Conservation (phyloP, 139 green algal genomes). For the Coccomyxa sp. region DNA sequence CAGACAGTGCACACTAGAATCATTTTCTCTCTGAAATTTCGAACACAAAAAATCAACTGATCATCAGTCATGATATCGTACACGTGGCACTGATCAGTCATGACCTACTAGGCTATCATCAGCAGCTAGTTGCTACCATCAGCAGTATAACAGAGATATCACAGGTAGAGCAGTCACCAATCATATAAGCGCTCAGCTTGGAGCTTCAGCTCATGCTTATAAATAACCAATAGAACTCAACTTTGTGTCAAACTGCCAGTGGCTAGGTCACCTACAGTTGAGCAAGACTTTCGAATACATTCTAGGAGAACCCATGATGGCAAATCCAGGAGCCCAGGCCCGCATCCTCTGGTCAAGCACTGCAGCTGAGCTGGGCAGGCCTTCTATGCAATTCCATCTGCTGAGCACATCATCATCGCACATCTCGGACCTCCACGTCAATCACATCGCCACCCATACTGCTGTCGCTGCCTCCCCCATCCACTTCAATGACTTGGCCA, state of each 20-base stretch:
- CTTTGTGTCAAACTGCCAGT: background rate
- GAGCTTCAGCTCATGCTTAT: background rate
- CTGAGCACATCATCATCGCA: background rate
- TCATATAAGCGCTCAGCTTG: background rate
- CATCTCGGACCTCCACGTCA: background rate
- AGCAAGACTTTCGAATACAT: background rate
- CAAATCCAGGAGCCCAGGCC: background rate
- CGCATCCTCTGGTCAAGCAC: background rate
- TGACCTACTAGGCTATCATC: too few relatives aligned
- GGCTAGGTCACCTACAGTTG: background rate
- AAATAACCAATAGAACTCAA: background rate
- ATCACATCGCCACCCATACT: background rate
- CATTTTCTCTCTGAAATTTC: too few relatives aligned
- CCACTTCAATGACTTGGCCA: background rate
- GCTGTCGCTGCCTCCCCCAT: background rate
- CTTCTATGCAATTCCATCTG: background rate
- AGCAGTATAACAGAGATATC: background rate
- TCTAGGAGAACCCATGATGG: background rate
- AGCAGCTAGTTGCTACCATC: too few relatives aligned
- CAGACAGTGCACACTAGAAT: too few relatives aligned
- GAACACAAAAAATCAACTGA: background rate
- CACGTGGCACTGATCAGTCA: too few relatives aligned
- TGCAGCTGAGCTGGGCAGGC: background rate
- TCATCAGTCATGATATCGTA: background rate
- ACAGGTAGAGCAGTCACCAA: background rate